phyloP scores from a whole-genome alignment of 257 asterid species.

The Nicotiana obtusifolia region DNA sequence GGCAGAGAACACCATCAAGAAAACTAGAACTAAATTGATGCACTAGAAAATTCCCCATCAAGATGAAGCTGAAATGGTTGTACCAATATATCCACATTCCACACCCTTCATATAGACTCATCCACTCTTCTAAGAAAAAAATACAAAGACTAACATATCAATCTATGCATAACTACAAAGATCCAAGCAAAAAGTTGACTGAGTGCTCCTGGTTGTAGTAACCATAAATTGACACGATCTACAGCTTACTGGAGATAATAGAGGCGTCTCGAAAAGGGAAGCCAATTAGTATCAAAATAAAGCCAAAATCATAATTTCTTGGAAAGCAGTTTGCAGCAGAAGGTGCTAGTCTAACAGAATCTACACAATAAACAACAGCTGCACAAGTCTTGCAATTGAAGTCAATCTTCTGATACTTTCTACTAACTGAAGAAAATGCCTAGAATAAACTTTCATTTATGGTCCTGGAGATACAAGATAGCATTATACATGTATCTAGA shows the following conservation, averaged over 20 bases:
- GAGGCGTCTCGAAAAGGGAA: background rate
- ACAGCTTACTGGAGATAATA: background rate
- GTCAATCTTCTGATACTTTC: constrained; percentile 1
- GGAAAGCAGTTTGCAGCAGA: background rate
- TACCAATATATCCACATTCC: background rate
- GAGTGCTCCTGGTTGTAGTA: background rate
- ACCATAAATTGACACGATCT: background rate
- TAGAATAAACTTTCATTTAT: background rate
- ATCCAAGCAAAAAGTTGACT: background rate
- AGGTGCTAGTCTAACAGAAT: background rate
- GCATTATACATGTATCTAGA: background rate
- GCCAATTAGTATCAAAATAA: background rate
- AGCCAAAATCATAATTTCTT: constrained; percentile 1
- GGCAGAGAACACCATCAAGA: constrained; percentile 4
- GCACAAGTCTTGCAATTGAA: constrained; percentile 6
- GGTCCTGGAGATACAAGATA: background rate
- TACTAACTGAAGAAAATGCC: background rate
- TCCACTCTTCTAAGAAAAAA: background rate
- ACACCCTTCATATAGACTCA: background rate
- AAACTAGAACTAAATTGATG: background rate
- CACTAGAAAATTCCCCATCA: background rate
- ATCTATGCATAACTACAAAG: background rate
- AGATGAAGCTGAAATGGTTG: background rate
- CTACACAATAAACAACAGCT: background rate
- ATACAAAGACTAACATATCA: background rate